Percentiles rank a stretch among this genome's conserved stretches.
Conservation (phyloP, 2,329 filamentous ascomycete genomes). For the Claviceps purpurea region DNA sequence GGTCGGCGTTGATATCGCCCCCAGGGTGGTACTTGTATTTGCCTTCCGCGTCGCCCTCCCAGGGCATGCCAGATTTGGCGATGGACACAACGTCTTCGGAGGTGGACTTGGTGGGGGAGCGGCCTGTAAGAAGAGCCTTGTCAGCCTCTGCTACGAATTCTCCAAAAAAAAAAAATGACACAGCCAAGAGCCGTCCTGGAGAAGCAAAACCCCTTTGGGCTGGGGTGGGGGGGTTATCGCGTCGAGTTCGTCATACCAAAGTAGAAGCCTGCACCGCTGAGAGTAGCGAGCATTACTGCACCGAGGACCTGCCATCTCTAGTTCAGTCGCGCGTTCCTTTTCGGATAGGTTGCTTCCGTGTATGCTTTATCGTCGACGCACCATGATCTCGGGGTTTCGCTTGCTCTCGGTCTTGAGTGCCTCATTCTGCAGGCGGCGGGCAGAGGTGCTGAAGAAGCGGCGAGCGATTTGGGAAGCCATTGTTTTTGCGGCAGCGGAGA, state of each 20-base stretch:
- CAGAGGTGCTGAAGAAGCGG: conserved; percentile 40
- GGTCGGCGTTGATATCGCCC: conserved; percentile 60
- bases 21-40: conserved; percentile 76
- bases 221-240: too few relatives aligned
- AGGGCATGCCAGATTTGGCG: conserved; percentile 71
- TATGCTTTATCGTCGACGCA: conserved; percentile 18
- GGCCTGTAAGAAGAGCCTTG: conserved; percentile 35
- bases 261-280: conserved; percentile 82
- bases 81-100: conserved; percentile 70
- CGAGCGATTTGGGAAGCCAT: conserved; percentile 46
- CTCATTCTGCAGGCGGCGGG: conserved; percentile 35
- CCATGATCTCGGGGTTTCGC: conserved; percentile 35
- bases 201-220: too few relatives aligned
- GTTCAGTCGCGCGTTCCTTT: not conserved
- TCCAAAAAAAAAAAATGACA: too few relatives aligned
- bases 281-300: conserved; percentile 78
- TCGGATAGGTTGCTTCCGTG: conserved; percentile 1
- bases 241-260: conserved; percentile 46
- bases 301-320: conserved; percentile 57
- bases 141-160: not conserved
- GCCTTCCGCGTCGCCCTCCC: conserved; percentile 58
- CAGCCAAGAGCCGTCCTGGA: too few relatives aligned
- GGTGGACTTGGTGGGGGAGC: conserved; percentile 70
- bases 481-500: conserved; percentile 9
- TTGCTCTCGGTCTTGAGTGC: conserved; percentile 45